Conservation (phyloP, 306 rosid genomes). For the Prunus fruticosa region DNA sequence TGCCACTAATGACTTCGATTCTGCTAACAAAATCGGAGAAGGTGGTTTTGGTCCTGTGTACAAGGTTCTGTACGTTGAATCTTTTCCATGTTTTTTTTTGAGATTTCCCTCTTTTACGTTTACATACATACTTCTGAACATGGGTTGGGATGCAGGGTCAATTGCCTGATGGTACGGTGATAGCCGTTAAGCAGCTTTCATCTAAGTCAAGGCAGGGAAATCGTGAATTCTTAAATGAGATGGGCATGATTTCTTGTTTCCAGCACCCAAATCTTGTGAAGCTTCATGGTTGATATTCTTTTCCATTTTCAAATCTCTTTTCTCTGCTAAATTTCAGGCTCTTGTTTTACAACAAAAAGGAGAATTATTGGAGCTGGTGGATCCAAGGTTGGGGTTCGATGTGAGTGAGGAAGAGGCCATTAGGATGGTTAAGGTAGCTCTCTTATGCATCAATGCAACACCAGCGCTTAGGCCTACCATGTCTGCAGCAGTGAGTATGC, state of each 20-base stretch:
- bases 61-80: slow-evolving; percentile 36
- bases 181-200: slow-evolving; percentile 77
- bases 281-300: slow-evolving; percentile 56
- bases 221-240: slow-evolving; percentile 73
- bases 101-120: slow-evolving; percentile 8
- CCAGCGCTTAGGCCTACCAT: slow-evolving; percentile 16
- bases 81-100: background rate
- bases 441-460: slow-evolving; percentile 15
- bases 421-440: slow-evolving; percentile 6
- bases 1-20: slow-evolving; percentile 54
- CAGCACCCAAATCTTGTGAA: slow-evolving; percentile 84
- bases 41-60: slow-evolving; percentile 75
- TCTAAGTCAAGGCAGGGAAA: slow-evolving; percentile 71
- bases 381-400: background rate
- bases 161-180: slow-evolving; percentile 52
- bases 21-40: slow-evolving; percentile 61
- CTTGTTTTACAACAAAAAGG: slow-evolving; percentile 17
- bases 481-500: slow-evolving; percentile 17
- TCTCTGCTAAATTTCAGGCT: slow-evolving; percentile 13
- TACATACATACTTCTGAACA: background rate
- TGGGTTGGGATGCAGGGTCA: slow-evolving; percentile 45
- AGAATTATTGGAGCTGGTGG: slow-evolving; percentile 1
- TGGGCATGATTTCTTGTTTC: slow-evolving; percentile 64
- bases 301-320: background rate
- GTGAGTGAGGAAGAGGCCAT: background rate